A percentile compares a stretch with the other conserved stretches of the same genome.
Evolutionary conservation across 75 land plant species (phyloP).

Genomic region (Chamaecyparis obtusa): DNA sequence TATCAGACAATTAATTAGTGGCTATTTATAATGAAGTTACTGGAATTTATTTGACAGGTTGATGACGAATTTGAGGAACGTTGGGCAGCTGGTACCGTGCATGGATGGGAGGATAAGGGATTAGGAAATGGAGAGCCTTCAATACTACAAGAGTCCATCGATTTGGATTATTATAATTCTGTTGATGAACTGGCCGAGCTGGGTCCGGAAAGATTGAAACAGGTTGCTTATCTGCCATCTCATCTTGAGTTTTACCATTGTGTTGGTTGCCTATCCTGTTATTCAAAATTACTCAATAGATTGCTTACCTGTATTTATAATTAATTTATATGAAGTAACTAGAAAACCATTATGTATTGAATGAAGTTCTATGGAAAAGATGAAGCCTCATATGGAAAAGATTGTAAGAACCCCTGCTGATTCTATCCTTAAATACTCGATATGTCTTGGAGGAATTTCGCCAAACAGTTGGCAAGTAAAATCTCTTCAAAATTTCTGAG

Average conservation of each 20-base stretch:
- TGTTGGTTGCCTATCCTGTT: not conserved
- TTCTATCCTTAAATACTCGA: no score
- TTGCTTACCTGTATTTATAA: not conserved
- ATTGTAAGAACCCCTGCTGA: no score
- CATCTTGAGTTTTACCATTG: not conserved
- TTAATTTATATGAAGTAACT: not conserved
- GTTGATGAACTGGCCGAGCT: slow-evolving; percentile 81
- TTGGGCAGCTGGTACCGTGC: slow-evolving; percentile 64
- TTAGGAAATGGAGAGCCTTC: slow-evolving; percentile 53
- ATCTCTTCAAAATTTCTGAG: no score
- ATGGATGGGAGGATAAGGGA: slow-evolving; percentile 85
- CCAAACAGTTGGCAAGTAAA: no score
- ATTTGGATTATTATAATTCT: slow-evolving; percentile 83
- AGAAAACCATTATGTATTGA: not conserved
- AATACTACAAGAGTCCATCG: slow-evolving; percentile 38
- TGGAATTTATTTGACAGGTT: slow-evolving; percentile 41
- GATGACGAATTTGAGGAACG: slow-evolving; percentile 88
- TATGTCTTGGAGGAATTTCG: no score
- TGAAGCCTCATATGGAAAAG: no score
- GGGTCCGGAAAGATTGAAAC: slow-evolving; percentile 86
- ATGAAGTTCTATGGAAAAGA: not conserved
- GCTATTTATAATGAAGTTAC: not conserved
- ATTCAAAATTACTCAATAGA: not conserved
- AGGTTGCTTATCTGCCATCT: slow-evolving; percentile 37
- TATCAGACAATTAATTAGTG: not conserved